These are phyloP conservation scores for Coffea humblotiana DNA, from an alignment of 305 asterid species.

Conservation along the genomic window DNA sequence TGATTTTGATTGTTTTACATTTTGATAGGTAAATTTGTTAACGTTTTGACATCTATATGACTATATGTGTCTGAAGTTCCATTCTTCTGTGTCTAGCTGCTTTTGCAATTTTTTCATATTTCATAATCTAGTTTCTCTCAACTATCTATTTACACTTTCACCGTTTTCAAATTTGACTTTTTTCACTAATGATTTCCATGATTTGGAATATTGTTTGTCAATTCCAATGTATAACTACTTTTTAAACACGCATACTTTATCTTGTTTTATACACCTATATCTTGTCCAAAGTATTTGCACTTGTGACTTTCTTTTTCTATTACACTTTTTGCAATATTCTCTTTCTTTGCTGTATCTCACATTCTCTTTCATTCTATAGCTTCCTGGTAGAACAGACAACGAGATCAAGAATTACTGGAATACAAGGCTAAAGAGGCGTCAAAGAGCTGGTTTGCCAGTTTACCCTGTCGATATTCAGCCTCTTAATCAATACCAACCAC, in stretches of 20 bases:
- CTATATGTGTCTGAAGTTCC: not conserved
- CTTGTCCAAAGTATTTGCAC: not conserved
- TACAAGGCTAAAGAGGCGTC: constrained; percentile 37
- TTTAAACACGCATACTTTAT: not conserved
- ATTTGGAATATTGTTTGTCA: not conserved
- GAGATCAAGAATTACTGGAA: constrained; percentile 42
- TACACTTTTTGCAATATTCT: not conserved
- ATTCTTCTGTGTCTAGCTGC: too few species aligned
- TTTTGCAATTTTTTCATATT: not conserved
- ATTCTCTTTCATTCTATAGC: not conserved
- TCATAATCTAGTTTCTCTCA: not conserved
- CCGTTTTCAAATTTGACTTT: not conserved
- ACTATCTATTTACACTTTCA: not conserved
- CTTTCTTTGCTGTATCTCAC: not conserved
- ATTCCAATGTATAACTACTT: not conserved
- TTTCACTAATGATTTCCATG: too few species aligned
- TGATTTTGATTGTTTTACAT: not conserved
- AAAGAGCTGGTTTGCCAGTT: constrained; percentile 35
- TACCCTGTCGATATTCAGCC: constrained; percentile 49
- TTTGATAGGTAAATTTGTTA: not conserved
- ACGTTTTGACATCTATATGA: not conserved
- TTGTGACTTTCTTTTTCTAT: not conserved
- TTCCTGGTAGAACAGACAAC: constrained; percentile 39
- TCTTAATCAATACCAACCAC: constrained; percentile 6
- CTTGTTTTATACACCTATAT: not conserved